phyloP scores from a whole-genome alignment of 2,329 filamentous ascomycete genomes.

The Thermoascus crustaceus region DNA sequence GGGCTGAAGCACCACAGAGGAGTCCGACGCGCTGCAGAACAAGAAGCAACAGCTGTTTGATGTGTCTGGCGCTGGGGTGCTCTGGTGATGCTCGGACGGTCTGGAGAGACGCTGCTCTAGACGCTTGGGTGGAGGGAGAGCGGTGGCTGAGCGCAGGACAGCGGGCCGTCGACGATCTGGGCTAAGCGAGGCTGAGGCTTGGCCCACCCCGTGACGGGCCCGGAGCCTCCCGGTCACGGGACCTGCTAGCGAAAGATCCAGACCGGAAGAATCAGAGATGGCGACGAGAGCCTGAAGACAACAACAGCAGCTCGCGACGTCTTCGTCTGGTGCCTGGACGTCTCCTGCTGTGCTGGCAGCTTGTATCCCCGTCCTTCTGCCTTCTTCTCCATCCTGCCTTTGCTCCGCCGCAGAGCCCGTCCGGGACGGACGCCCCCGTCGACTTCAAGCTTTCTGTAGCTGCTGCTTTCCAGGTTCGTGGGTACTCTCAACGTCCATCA shows the following conservation, averaged over 20 bases:
- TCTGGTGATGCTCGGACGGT: too few relatives aligned
- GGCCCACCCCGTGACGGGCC: too few relatives aligned
- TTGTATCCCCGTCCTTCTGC: not conserved
- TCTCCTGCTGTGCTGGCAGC: not conserved
- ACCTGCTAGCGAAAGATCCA: slow-evolving; percentile 1
- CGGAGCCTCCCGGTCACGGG: slow-evolving; percentile 1
- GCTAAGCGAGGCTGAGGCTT: not conserved
- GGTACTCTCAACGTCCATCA: slow-evolving; percentile 17
- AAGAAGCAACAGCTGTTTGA: not conserved
- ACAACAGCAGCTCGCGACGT: not conserved
- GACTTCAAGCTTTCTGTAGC: too few relatives aligned
- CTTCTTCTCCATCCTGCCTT: not conserved
- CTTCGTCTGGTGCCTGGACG: not conserved
- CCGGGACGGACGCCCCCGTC: slow-evolving; percentile 2
- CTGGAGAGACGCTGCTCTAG: too few relatives aligned
- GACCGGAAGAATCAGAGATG: too few relatives aligned
- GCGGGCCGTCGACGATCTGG: not conserved
- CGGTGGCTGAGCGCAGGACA: too few relatives aligned
- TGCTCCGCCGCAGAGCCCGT: not conserved
- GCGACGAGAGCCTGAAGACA: too few relatives aligned
- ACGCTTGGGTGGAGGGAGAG: too few relatives aligned
- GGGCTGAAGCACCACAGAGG: not conserved
- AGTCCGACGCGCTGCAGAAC: not conserved
- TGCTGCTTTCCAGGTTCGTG: not conserved
- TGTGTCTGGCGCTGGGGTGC: too few relatives aligned